phyloP scores from a whole-genome alignment of 1,139 yeast species.

The Taphrina populina region DNA sequence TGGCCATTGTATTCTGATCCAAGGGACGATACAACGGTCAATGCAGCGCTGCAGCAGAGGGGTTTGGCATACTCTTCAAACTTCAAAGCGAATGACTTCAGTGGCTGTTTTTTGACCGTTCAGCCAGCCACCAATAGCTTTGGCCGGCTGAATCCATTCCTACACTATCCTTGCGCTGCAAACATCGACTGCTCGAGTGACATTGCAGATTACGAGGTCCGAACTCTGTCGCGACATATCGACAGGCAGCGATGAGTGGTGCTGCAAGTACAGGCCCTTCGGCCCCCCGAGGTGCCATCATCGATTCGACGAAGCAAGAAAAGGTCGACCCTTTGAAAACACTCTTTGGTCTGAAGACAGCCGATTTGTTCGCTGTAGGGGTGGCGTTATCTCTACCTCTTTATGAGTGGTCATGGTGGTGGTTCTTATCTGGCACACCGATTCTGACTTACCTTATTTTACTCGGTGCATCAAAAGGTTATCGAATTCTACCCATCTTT shows the following conservation, averaged over 20 bases:
- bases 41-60: too few relatives aligned
- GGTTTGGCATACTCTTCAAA: too few relatives aligned
- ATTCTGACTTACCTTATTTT: conserved; percentile 21
- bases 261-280: conserved; percentile 6
- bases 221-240: neutral
- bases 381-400: conserved; percentile 7
- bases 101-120: too few relatives aligned
- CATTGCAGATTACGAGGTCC: too few relatives aligned
- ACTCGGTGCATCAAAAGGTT: conserved; percentile 19
- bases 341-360: conserved; percentile 16
- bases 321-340: conserved; percentile 21
- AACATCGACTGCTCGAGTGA: too few relatives aligned
- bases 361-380: conserved; percentile 15
- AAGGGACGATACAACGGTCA: too few relatives aligned
- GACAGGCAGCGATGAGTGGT: conserved; percentile 1
- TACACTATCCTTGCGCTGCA: too few relatives aligned
- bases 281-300: neutral
- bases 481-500: conserved; percentile 20
- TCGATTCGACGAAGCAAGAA: conserved; percentile 10
- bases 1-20: too few relatives aligned
- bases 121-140: too few relatives aligned
- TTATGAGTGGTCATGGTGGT: conserved; percentile 31
- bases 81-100: too few relatives aligned
- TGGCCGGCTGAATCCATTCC: too few relatives aligned
- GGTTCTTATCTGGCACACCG: conserved; percentile 28